Base-by-base conservation (phyloP, 306 rosid genomes). In the Lithocarpus polystachyus region DNA sequence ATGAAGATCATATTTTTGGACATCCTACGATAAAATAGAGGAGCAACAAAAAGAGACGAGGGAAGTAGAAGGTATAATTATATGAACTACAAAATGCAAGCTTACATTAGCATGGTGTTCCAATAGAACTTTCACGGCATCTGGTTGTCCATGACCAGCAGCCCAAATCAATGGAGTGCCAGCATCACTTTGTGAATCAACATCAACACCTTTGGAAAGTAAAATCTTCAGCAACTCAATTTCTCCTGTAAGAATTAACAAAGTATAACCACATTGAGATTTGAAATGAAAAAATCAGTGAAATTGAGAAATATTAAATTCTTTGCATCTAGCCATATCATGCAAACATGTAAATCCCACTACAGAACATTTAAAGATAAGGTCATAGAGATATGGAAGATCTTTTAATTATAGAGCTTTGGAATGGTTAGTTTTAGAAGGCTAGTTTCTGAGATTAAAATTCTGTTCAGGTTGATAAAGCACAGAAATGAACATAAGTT, bases 141-240 rank as follows among this genome's bases (percentile, higher is more conserved):
- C 94, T 78, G 80, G 84, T 78, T 96, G 99, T 84, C 82, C 94
- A 83, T 89, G 97, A 73, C 97, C 99, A 55, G 98, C 98, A 71
- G 99, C 99, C 98, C 98, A 93, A 72, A 93, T 88, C 82, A 96
- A 81, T 60, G 99, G 99, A 51, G 96, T 82, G 31, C 98, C 98
- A 11, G 94, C 81, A 20, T 96, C 99, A 79, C 98, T 91, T 77
- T 96, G 94, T 71, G 94, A 84, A 69, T 96, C 87, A 20, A 90
- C 91, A 87, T 87, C 88, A 20, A 86, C 74, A 79, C 88, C 97
- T 87, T 75, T 90, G 77, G 94, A 89, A 78, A 96, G 92, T 77
- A 96, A 85, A 87, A 84, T 54, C 77, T 87, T 85, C 67, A 96
- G 79, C 80, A 93, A 75, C 87, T 93, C 94, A 76, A 83, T 89